Conservation (phyloP, 768 basidiomycete genomes). For the Tylopilus sp. region DNA sequence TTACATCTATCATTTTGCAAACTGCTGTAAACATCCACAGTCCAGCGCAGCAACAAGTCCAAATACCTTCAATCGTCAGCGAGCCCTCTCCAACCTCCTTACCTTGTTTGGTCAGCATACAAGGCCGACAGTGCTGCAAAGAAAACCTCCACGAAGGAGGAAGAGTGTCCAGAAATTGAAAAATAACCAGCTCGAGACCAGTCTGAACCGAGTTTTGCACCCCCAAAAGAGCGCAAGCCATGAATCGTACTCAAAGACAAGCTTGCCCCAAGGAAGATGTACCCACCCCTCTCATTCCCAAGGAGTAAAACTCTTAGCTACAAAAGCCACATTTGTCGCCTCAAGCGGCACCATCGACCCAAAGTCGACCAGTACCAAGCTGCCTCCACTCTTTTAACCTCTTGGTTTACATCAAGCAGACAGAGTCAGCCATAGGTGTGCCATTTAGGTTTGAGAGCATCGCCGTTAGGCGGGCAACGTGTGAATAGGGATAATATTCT, state of each 20-base stretch:
- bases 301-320: neutral
- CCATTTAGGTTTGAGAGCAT: no score
- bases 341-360: neutral
- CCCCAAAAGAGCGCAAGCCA: slow-evolving; percentile 10
- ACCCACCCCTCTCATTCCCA: slow-evolving; percentile 15
- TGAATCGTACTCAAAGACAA: slow-evolving; percentile 31
- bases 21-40: no score
- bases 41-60: no score
- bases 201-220: slow-evolving; percentile 34
- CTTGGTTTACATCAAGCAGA: no score
- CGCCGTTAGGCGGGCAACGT: no score
- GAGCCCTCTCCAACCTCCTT: neutral
- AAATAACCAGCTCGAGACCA: slow-evolving; percentile 27
- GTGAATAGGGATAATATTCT: no score
- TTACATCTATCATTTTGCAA: no score
- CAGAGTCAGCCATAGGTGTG: no score
- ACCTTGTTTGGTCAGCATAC: neutral
- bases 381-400: neutral
- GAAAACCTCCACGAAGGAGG: slow-evolving; percentile 15
- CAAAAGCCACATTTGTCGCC: neutral
- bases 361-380: no score
- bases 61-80: no score
- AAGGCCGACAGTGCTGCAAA: neutral
- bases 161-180: slow-evolving; percentile 8
- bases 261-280: neutral